A percentile compares a stretch with the other conserved stretches of the same genome.
These are phyloP conservation scores for Pseudogymnoascus sp. DNA, from an alignment of 2,329 filamentous ascomycete genomes.

Conservation along the genomic window DNA sequence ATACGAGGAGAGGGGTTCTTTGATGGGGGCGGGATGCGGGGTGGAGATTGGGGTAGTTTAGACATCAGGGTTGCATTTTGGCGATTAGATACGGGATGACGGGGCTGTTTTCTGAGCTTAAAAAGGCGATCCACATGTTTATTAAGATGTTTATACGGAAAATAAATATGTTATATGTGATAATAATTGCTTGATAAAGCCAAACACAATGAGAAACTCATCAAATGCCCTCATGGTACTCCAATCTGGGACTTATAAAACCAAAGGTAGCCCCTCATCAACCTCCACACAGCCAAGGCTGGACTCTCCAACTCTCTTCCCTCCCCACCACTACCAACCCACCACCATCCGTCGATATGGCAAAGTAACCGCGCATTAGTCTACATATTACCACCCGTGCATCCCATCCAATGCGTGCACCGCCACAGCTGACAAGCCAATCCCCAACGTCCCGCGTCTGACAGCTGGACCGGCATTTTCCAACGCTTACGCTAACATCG, in stretches of 20 bases:
- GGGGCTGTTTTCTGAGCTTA: background rate
- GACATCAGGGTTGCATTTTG: background rate
- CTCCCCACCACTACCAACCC: background rate
- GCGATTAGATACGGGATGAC: slow-evolving; percentile 1
- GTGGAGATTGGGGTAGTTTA: background rate
- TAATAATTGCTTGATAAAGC: background rate
- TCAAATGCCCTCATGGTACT: background rate
- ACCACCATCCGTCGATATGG: background rate
- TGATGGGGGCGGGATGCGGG: background rate
- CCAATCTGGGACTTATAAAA: background rate
- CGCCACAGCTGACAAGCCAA: background rate
- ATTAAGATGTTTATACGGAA: background rate
- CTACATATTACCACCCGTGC: background rate
- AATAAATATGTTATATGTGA: background rate
- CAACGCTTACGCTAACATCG: background rate
- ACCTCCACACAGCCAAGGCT: background rate
- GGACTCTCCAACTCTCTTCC: background rate
- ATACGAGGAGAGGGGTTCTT: background rate
- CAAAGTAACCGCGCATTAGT: background rate
- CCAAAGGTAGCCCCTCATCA: background rate
- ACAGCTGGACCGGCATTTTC: background rate
- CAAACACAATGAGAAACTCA: no score
- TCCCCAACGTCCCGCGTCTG: background rate
- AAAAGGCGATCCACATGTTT: background rate
- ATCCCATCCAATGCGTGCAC: background rate